A percentile compares a stretch with the other conserved stretches of the same genome.
Evolutionary conservation across 2,329 filamentous ascomycete genomes (phyloP).

Genomic region (Alternaria sp.): DNA sequence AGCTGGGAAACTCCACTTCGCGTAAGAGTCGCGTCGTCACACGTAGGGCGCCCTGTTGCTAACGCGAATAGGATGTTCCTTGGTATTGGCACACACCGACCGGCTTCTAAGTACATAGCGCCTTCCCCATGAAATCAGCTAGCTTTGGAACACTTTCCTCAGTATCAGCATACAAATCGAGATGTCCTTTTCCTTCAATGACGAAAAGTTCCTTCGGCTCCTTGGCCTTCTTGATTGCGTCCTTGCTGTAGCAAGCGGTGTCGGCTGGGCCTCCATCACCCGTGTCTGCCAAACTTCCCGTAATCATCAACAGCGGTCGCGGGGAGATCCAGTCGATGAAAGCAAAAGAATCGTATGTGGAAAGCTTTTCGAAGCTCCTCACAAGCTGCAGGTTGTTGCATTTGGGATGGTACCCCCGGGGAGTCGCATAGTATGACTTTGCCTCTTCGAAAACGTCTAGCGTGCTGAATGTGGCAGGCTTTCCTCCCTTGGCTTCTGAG

Average conservation of each 20-base stretch:
- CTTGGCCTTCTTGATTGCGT: conserved; percentile 22
- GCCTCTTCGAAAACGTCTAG: neutral
- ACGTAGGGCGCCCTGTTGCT: neutral
- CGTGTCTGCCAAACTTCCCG: conserved; percentile 28
- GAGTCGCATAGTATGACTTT: neutral
- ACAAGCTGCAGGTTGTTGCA: neutral
- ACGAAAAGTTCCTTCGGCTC: conserved; percentile 37
- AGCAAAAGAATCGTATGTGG: conserved; percentile 22
- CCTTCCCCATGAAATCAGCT: neutral
- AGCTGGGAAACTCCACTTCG: neutral
- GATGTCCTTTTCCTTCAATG: conserved; percentile 27
- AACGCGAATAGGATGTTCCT: conserved; percentile 5
- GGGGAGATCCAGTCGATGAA: conserved; percentile 30
- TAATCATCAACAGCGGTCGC: conserved; percentile 35
- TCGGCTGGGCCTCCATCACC: conserved; percentile 1
- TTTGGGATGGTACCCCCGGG: neutral
- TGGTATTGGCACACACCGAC: neutral
- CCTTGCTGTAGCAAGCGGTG: conserved; percentile 20
- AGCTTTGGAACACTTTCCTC: conserved; percentile 1
- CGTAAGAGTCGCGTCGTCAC: neutral
- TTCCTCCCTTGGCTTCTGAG: neutral
- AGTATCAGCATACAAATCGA: conserved; percentile 33
- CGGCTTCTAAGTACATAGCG: neutral
- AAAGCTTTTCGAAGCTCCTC: conserved; percentile 6
- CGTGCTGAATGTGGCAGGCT: neutral